These are phyloP conservation scores for Carex littledalei DNA, from an alignment of 176 grass and related monocot species.

Conservation along the genomic window DNA sequence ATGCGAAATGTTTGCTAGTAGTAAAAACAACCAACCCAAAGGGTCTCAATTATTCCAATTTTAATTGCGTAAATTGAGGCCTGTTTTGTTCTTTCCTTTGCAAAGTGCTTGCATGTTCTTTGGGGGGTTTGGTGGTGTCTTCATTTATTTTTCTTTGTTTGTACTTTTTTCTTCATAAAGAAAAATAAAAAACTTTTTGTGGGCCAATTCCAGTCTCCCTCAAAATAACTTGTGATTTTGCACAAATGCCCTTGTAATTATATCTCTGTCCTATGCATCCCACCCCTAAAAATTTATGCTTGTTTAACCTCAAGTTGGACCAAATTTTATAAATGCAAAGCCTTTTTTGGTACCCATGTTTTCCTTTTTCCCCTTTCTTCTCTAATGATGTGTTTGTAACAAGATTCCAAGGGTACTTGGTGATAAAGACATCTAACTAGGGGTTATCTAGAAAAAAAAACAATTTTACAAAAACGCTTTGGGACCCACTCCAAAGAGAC, in stretches of 20 bases:
- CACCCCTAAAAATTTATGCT: neutral
- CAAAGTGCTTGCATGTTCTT: constrained; percentile 18
- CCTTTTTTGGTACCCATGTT: neutral
- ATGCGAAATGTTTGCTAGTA: neutral
- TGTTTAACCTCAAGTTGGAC: neutral
- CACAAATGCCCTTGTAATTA: neutral
- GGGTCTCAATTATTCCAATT: neutral
- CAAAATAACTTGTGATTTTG: neutral
- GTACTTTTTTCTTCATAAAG: neutral
- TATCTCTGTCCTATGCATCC: neutral
- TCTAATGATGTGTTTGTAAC: neutral
- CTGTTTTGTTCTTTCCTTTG: constrained; percentile 13
- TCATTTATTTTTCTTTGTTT: neutral
- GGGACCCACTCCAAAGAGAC: neutral
- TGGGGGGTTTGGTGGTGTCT: constrained; percentile 6
- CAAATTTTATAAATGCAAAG: neutral
- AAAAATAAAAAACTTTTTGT: neutral
- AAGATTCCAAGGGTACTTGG: neutral
- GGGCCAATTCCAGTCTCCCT: neutral
- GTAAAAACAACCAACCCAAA: neutral
- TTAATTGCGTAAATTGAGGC: constrained; percentile 23
- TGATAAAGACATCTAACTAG: neutral
- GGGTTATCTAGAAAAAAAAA: neutral
- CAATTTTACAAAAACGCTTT: neutral
- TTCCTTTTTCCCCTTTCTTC: neutral